Base-by-base conservation (phyloP, 176 grass and related monocot genomes). In the Hordeum marinum region DNA sequence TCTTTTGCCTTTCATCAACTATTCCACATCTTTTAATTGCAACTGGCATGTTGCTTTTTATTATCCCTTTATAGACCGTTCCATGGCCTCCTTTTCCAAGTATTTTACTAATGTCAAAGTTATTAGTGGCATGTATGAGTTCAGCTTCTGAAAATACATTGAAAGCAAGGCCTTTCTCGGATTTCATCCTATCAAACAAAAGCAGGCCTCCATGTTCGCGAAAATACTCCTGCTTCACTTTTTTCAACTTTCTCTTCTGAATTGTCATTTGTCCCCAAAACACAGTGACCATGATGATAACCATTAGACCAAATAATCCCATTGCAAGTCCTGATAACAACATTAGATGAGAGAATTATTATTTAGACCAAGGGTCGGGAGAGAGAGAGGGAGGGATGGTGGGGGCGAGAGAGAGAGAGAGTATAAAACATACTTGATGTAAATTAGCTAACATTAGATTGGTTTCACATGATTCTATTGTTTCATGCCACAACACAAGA, bases 81-180 rank as follows among this genome's bases (percentile, higher is more conserved):
- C 86, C 90, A 9, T 92, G 62, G 0, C 91, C 80, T 66, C 91
- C 87, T 29, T 80, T 46, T 4, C 84, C 84, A 35, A 92, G 29
- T 39, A 92, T 42, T 61, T 27, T 68, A 4, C 70, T 83, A 48
- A 48, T 82, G 10, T 92, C 87, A 2, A 82, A 90, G 23, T 87
- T 81, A 55, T 84, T 87, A 34, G 32, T 34, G 32, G 4, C 32
- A 15, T 78, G 20, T 32, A n/a, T 31, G 2, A 85, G 76, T 64
- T 87, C 87, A 26, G 48, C 84, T 76, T 89, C 81, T 3, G 8
- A 57, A 54, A 80, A 89, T 13, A 92, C 74, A 2, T 5, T 87
- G 26, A 90, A 87, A 24, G 43, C 32, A 61, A 79, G 54, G 15
- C 83, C 89, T 14, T 37, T 80, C 14, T 83, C 27, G n/a, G 75